These are phyloP conservation scores for Mycena rebaudengoi DNA, from an alignment of 768 basidiomycete species.

Conservation along the genomic window DNA sequence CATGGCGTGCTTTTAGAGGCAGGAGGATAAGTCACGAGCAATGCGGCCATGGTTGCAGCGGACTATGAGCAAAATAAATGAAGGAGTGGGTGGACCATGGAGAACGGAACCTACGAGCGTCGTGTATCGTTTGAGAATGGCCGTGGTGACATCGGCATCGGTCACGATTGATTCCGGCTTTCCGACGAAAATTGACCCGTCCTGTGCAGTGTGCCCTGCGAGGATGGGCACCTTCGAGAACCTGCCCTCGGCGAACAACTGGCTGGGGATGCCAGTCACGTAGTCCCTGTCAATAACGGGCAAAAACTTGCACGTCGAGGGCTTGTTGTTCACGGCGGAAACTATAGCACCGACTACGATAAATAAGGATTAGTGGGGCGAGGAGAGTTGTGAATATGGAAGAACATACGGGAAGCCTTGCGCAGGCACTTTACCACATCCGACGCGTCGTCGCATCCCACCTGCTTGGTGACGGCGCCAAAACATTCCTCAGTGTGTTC, in stretches of 20 bases:
- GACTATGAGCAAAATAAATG: conserved; percentile 3
- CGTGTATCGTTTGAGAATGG: conserved; percentile 24
- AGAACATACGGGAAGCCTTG: conserved; percentile 17
- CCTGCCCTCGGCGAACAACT: conserved; percentile 32
- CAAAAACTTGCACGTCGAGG: conserved; percentile 31
- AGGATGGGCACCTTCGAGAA: conserved; percentile 34
- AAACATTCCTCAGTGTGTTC: conserved; percentile 25
- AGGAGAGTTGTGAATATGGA: no score
- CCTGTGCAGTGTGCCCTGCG: conserved; percentile 28
- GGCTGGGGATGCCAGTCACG: conserved; percentile 35
- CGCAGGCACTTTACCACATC: conserved; percentile 26
- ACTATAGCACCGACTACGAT: conserved; percentile 30
- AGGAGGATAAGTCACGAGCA: conserved; percentile 27
- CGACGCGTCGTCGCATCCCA: conserved; percentile 17
- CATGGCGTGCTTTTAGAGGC: conserved; percentile 23
- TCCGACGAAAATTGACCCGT: conserved; percentile 30
- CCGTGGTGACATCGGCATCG: conserved; percentile 18
- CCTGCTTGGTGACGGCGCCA: conserved; percentile 21
- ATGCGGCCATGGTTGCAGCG: not conserved
- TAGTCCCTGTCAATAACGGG: conserved; percentile 32
- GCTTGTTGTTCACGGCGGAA: conserved; percentile 38
- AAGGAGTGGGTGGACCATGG: no score
- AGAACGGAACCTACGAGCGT: not conserved
- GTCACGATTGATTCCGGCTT: conserved; percentile 12
- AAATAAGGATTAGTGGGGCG: not conserved